These are phyloP conservation scores for Parmales sp. DNA, from an alignment of 108 stramenopile species.

Conservation along the genomic window DNA sequence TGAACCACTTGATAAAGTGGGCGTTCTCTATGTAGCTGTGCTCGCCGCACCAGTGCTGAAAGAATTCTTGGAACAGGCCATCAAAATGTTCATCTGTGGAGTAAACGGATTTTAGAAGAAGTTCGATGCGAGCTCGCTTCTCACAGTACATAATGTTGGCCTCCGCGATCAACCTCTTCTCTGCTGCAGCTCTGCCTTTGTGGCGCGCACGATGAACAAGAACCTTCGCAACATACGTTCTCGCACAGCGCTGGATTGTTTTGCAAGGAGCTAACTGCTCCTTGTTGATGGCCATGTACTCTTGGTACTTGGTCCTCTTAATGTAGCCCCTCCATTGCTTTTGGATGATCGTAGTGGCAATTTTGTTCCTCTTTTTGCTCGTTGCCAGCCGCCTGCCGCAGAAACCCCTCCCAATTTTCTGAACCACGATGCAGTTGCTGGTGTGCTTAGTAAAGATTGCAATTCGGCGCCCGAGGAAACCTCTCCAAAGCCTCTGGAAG, in stretches of 20 bases:
- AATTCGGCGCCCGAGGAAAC: not conserved
- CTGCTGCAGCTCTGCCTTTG: not conserved
- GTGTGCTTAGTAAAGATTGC: not conserved
- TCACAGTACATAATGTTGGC: not conserved
- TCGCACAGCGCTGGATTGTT: not conserved
- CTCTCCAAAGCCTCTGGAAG: not conserved
- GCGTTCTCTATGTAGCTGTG: conserved; percentile 2
- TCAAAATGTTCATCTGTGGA: not conserved
- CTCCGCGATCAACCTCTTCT: conserved; percentile 3
- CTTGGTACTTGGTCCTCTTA: not conserved
- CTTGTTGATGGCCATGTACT: not conserved
- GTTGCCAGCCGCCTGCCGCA: not conserved
- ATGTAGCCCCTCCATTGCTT: conserved; percentile 2
- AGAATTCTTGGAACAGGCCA: conserved; percentile 2
- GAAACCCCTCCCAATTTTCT: not conserved
- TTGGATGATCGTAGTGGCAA: not conserved
- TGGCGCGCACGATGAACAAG: not conserved
- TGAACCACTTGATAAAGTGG: conserved; percentile 5
- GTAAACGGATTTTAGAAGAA: conserved; percentile 6
- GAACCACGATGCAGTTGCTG: not conserved
- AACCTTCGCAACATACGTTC: not conserved
- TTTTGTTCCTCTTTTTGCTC: not conserved
- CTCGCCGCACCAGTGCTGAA: not conserved
- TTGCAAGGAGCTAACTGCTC: not conserved
- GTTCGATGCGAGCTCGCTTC: not conserved